Percentiles rank a stretch among this genome's conserved stretches.
These are phyloP conservation scores for Forsythia viridissima DNA, from an alignment of 257 asterid genomes.

Conservation along the genomic window DNA sequence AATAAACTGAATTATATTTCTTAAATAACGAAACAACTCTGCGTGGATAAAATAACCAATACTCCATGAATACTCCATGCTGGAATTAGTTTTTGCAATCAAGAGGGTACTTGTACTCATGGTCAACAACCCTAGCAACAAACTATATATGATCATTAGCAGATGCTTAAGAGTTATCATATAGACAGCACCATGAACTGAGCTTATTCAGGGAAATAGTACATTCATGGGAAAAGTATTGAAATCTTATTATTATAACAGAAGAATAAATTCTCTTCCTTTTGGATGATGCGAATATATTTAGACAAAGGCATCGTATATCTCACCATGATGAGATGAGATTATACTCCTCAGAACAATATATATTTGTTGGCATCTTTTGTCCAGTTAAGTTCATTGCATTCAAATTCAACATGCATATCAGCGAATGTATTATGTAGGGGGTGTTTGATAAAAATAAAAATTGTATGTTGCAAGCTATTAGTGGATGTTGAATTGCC, in stretches of 20 bases:
- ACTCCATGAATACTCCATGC: neutral
- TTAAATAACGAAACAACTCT: neutral
- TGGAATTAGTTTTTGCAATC: neutral
- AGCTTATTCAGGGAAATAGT: neutral
- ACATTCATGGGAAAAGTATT: neutral
- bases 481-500: neutral
- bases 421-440: neutral
- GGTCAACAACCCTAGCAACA: neutral
- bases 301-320: neutral
- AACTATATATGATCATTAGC: too few relatives aligned
- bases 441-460: neutral
- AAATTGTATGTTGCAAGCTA: neutral
- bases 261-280: neutral
- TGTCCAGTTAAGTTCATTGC: neutral
- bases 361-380: neutral
- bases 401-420: slow-evolving; percentile 15
- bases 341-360: neutral
- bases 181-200: neutral
- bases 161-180: neutral
- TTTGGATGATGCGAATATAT: neutral
- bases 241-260: neutral
- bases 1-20: neutral
- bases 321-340: neutral
- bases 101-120: neutral
- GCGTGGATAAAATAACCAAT: neutral